These are phyloP conservation scores for Ceratocystis albifundus DNA, from an alignment of 2,329 filamentous ascomycete species.

Conservation along the genomic window DNA sequence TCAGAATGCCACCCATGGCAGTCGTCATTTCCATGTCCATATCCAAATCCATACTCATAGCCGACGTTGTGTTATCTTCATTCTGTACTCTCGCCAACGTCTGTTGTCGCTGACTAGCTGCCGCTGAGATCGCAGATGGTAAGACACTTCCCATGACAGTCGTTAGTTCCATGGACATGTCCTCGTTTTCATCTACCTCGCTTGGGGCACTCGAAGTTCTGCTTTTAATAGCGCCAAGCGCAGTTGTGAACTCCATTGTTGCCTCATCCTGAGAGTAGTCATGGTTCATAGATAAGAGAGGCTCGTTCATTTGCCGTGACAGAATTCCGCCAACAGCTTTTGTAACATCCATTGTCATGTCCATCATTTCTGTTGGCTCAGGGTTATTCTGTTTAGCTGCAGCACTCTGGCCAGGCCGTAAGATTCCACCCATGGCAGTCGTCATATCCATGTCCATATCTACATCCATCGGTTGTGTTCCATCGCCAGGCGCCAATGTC, in stretches of 20 bases:
- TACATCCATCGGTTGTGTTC: conserved; percentile 31
- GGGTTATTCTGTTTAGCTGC: not conserved
- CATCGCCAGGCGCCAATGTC: conserved; percentile 20
- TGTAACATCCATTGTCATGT: conserved; percentile 93
- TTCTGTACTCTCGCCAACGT: conserved; percentile 24
- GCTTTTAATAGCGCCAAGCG: conserved; percentile 57
- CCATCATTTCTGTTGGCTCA: conserved; percentile 52
- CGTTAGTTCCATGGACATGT: conserved; percentile 71
- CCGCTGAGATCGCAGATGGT: conserved; percentile 25
- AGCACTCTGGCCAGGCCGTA: not conserved
- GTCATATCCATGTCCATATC: conserved; percentile 48
- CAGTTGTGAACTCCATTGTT: conserved; percentile 77
- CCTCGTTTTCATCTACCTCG: conserved; percentile 43
- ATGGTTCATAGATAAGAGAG: conserved; percentile 27
- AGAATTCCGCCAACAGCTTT: conserved; percentile 71
- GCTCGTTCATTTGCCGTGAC: conserved; percentile 30
- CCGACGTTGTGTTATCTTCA: conserved; percentile 26
- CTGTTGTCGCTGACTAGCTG: conserved; percentile 28
- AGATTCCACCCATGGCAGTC: conserved; percentile 41
- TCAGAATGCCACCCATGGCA: conserved; percentile 66
- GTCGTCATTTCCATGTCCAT: conserved; percentile 93
- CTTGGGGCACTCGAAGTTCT: conserved; percentile 27
- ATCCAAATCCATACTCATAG: conserved; percentile 59
- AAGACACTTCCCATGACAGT: conserved; percentile 50
- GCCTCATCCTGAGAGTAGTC: conserved; percentile 34